Evolutionary conservation across 2,329 filamentous ascomycete species (phyloP).

Genomic region (Cercospora berteroae): DNA sequence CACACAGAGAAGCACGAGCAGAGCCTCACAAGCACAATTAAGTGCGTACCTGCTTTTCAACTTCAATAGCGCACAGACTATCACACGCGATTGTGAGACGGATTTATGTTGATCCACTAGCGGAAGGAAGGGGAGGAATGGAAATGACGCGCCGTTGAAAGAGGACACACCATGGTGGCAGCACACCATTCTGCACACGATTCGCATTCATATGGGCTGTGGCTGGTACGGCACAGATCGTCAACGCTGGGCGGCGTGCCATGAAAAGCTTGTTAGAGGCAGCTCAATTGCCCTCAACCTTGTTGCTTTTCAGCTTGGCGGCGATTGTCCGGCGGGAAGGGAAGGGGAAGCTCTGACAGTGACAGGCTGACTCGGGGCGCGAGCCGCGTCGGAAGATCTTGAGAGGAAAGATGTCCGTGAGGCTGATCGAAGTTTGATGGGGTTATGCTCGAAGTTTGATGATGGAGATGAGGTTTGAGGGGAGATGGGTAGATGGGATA

Average conservation of each 20-base stretch:
- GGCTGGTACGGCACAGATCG: background rate
- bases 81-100: background rate
- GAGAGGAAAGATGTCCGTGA: background rate
- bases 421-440: background rate
- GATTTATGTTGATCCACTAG: background rate
- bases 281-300: background rate
- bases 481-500: background rate
- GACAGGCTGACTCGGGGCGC: background rate
- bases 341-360: background rate
- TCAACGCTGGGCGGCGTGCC: background rate
- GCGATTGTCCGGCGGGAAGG: background rate
- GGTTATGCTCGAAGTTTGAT: background rate
- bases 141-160: background rate
- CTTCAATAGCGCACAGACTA: background rate
- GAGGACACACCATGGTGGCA: background rate
- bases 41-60: background rate
- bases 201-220: background rate
- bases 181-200: background rate
- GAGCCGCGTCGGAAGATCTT: background rate
- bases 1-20: background rate
- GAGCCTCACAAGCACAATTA: background rate
- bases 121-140: background rate
- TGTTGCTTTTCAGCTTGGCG: background rate
- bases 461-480: background rate
- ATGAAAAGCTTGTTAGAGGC: background rate